phyloP scores from a whole-genome alignment of 2,329 filamentous ascomycete genomes.

The Talaromyces sp. region DNA sequence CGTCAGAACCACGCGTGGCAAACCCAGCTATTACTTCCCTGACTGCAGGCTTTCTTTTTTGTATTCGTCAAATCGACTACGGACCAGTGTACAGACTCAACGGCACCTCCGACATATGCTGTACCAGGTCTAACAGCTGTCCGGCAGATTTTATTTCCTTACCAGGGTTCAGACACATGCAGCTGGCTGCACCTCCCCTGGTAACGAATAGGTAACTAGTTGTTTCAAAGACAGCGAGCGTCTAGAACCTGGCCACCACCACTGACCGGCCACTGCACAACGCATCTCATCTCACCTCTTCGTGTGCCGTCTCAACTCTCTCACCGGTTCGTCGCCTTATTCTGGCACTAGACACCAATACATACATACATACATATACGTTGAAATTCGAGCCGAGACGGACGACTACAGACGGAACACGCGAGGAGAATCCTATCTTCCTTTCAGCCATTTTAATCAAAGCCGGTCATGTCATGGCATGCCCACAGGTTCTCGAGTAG shows the following conservation, averaged over 20 bases:
- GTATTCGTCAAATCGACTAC: background rate
- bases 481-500: background rate
- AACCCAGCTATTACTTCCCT: slow-evolving; percentile 2
- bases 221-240: slow-evolving; percentile 1
- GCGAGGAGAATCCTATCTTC: background rate
- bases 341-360: slow-evolving; percentile 1
- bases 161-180: slow-evolving; percentile 4
- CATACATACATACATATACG: slow-evolving; percentile 3
- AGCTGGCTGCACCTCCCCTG: slow-evolving; percentile 15
- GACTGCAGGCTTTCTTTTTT: slow-evolving; percentile 2
- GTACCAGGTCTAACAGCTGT: slow-evolving; percentile 5
- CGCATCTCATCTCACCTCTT: background rate
- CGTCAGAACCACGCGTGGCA: slow-evolving; percentile 12
- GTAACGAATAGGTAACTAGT: background rate
- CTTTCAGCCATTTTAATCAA: background rate
- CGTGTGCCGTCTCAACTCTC: background rate
- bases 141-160: background rate
- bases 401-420: background rate
- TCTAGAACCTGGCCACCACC: slow-evolving; percentile 11
- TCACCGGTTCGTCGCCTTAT: slow-evolving; percentile 1
- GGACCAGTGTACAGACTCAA: background rate
- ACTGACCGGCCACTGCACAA: background rate
- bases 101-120: slow-evolving; percentile 7
- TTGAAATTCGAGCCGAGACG: background rate
- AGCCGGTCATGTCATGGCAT: background rate